Percentiles rank a stretch among this genome's conserved stretches.
phyloP scores from a whole-genome alignment of 2,329 filamentous ascomycete genomes.

The Epicoccum sorghinum region DNA sequence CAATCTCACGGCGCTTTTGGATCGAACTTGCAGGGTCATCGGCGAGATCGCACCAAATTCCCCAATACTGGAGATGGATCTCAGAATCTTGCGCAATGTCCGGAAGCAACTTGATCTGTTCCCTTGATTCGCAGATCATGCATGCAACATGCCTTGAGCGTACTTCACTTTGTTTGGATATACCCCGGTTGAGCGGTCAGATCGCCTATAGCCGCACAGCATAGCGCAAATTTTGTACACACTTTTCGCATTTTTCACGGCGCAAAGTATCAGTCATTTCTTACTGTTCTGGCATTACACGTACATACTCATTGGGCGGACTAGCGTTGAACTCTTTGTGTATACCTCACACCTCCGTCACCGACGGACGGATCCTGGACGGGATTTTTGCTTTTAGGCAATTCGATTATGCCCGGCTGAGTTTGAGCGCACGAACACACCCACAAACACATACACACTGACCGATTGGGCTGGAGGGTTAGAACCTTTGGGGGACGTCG shows the following conservation, averaged over 20 bases:
- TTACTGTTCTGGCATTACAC: conserved; percentile 16
- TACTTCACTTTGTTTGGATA: conserved; percentile 14
- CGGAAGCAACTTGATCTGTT: conserved; percentile 27
- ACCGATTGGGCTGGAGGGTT: not conserved
- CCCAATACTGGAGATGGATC: conserved; percentile 75
- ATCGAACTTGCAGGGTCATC: conserved; percentile 75
- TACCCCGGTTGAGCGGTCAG: conserved; percentile 13
- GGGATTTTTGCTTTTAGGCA: conserved; percentile 19
- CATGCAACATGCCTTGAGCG: conserved; percentile 3
- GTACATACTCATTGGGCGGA: conserved; percentile 31
- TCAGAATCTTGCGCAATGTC: conserved; percentile 68
- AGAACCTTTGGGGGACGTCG: conserved; percentile 3
- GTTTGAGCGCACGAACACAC: conserved; percentile 6
- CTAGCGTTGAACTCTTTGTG: conserved; percentile 33
- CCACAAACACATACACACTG: not conserved
- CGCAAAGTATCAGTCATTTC: conserved; percentile 18
- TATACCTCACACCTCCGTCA: conserved; percentile 17
- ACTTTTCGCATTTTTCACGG: conserved; percentile 21
- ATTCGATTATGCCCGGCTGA: conserved; percentile 17
- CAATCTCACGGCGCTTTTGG: conserved; percentile 35
- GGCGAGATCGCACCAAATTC: conserved; percentile 72
- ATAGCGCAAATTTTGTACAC: conserved; percentile 14
- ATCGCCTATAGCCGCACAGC: conserved; percentile 8
- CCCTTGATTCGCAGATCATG: conserved; percentile 2
- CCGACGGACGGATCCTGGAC: conserved; percentile 16